Evolutionary conservation across 2,329 filamentous ascomycete genomes (phyloP).

Genomic region (Dichotomopilus funicola): DNA sequence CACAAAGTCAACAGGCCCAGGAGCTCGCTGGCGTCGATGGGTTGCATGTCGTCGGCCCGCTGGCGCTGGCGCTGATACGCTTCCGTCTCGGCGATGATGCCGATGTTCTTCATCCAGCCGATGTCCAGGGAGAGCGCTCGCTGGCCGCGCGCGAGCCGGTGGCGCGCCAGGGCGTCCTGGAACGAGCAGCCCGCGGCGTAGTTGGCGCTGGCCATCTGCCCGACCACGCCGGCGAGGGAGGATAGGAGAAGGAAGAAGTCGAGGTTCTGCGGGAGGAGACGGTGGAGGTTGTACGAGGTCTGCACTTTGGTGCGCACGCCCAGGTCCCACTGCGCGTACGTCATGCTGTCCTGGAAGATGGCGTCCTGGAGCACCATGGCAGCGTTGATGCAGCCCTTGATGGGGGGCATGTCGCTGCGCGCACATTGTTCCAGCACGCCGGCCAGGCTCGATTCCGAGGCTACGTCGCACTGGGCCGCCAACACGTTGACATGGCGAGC

Average conservation of each 20-base stretch:
- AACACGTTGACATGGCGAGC: neutral
- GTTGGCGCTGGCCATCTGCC: neutral
- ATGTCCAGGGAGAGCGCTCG: conserved; percentile 29
- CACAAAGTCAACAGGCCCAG: neutral
- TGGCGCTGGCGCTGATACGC: neutral
- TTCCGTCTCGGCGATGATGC: conserved; percentile 15
- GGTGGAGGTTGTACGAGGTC: conserved; percentile 26
- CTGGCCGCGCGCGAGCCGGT: conserved; percentile 5
- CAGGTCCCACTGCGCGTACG: conserved; percentile 26
- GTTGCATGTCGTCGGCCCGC: neutral
- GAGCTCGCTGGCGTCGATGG: conserved; percentile 1
- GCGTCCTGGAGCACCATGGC: conserved; percentile 1
- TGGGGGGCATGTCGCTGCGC: neutral
- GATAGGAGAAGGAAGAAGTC: conserved; percentile 10
- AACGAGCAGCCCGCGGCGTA: conserved; percentile 12
- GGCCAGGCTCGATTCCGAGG: neutral
- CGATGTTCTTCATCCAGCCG: conserved; percentile 23
- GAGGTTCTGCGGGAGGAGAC: conserved; percentile 4
- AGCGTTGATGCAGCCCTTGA: neutral
- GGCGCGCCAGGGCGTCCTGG: conserved; percentile 9
- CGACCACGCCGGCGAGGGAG: neutral
- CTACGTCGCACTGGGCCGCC: neutral
- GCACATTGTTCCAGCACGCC: neutral
- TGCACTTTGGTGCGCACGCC: conserved; percentile 37
- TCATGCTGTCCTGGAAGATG: conserved; percentile 3